Base-by-base conservation (phyloP, 257 asterid genomes). In the Nicotiana sylvestris region DNA sequence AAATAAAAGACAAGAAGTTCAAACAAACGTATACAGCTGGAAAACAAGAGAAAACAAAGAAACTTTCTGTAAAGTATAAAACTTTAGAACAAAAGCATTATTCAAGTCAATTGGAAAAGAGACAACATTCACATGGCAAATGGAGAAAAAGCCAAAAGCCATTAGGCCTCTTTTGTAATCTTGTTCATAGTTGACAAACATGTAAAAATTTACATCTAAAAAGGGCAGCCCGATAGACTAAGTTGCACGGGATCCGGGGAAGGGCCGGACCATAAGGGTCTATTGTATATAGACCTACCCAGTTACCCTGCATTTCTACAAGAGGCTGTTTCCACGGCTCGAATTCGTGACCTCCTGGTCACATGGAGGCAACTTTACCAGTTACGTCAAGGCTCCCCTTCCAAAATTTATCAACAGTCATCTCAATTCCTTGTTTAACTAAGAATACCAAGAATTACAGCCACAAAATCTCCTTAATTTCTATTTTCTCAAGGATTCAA, bases 81-180 rank as follows among this genome's bases (percentile, higher is more conserved):
- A 74, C 39, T 49, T 74, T 49, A 46, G 39, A 74, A 86, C 83
- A 86, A 89, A 77, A 83, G 29, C 85, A 89, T 85, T 86, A 84
- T 87, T 85, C 89, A 79, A 90, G 85, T 84, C 82, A 87, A 83
- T 4, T 78, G 64, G 78, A 87, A 88, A 89, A 86, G 82, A 84
- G 89, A 89, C 90, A 87, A 85, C 81, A 83, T 39, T 88, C 97
- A 93, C 97, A 90, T 91, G 94, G 87, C 88, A 83, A 85, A 60
- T 84, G 82, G 87, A 86, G 66, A 83, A 84, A 84, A 87, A 82
- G 93, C 87, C 87, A 88, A 85, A 70, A 82, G 81, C 77, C 80
- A 80, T 81, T 79, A 58, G 77, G 87, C 85, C 70, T 85, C 83
- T 85, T 32, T 80, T 87, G 3, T 4, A 3, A 5, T 4, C 4